phyloP scores from a whole-genome alignment of 139 green algal species.

The Spirogloea muscicola region DNA sequence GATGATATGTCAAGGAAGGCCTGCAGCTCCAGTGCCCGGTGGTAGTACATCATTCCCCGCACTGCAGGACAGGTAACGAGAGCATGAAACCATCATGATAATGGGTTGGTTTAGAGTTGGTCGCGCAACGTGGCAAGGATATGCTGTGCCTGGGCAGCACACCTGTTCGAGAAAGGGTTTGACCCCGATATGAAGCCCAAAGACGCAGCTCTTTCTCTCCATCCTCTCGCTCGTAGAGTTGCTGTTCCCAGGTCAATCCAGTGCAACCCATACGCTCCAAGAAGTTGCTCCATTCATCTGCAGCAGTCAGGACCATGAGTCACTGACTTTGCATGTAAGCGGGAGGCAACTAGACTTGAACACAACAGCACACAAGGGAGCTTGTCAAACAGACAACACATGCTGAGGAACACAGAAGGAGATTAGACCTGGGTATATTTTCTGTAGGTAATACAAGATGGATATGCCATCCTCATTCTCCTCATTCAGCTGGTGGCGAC shows the following conservation, averaged over 20 bases:
- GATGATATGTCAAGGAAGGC: slow-evolving; percentile 46
- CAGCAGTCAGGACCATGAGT: not conserved
- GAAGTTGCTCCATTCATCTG: slow-evolving; percentile 46
- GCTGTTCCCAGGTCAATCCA: not conserved
- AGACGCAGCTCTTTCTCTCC: slow-evolving; percentile 66
- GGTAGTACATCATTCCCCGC: slow-evolving; percentile 53
- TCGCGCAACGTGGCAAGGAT: too few species aligned
- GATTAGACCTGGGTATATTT: slow-evolving; percentile 35
- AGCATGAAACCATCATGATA: not conserved
- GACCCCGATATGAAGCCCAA: slow-evolving; percentile 76
- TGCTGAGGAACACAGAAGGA: not conserved
- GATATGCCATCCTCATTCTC: slow-evolving; percentile 46
- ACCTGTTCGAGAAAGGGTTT: slow-evolving; percentile 71
- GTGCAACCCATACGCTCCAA: slow-evolving; percentile 19
- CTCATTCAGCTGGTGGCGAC: slow-evolving; percentile 14
- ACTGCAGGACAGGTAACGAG: slow-evolving; percentile 42
- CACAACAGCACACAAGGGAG: not conserved
- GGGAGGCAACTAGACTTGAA: not conserved
- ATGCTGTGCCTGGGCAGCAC: too few species aligned
- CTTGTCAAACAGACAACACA: not conserved
- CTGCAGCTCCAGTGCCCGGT: slow-evolving; percentile 57
- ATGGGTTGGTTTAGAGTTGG: too few species aligned
- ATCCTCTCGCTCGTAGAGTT: slow-evolving; percentile 40
- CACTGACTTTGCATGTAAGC: not conserved
- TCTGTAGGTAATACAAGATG: slow-evolving; percentile 44